These are phyloP conservation scores for Ganoderma lucidum DNA, from an alignment of 1,284 basidiomycete species.

Conservation along the genomic window DNA sequence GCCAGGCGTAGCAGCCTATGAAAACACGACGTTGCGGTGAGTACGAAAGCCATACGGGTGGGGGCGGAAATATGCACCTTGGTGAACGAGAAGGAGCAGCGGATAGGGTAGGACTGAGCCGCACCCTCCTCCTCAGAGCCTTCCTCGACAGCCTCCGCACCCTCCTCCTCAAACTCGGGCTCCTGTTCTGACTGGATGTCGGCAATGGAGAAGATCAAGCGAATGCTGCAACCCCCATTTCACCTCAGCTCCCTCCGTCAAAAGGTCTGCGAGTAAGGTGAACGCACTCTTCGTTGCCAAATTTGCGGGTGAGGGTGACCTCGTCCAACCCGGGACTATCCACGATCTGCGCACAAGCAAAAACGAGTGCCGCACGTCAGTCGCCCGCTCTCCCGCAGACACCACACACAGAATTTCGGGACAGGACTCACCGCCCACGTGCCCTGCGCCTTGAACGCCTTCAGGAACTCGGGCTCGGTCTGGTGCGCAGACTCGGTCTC, in stretches of 20 bases:
- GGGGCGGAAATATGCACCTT: slow-evolving; percentile 63
- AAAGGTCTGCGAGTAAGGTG: slow-evolving; percentile 11
- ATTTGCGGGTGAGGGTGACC: slow-evolving; percentile 81
- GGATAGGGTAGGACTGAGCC: slow-evolving; percentile 68
- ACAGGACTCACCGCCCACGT: slow-evolving; percentile 72
- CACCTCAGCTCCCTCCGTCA: not conserved
- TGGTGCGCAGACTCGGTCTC: slow-evolving; percentile 73
- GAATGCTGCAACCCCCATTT: slow-evolving; percentile 57
- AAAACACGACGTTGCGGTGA: slow-evolving; percentile 10
- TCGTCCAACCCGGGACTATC: slow-evolving; percentile 85
- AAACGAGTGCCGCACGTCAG: not conserved
- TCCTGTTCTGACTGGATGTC: slow-evolving; percentile 68
- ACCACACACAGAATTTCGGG: not conserved
- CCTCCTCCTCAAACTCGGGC: slow-evolving; percentile 50
- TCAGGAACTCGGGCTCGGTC: slow-evolving; percentile 81
- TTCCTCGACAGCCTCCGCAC: slow-evolving; percentile 46
- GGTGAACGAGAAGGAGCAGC: slow-evolving; percentile 83
- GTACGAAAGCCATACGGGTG: too few species aligned
- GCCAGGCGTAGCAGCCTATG: slow-evolving; percentile 52
- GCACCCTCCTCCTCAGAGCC: slow-evolving; percentile 53
- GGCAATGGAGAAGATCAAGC: slow-evolving; percentile 84
- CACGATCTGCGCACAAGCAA: slow-evolving; percentile 59
- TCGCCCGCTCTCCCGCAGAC: not conserved
- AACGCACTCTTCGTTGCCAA: slow-evolving; percentile 90
- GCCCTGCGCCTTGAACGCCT: slow-evolving; percentile 76